phyloP scores from a whole-genome alignment of 179 eudicot genomes.

The Silene coronaria region DNA sequence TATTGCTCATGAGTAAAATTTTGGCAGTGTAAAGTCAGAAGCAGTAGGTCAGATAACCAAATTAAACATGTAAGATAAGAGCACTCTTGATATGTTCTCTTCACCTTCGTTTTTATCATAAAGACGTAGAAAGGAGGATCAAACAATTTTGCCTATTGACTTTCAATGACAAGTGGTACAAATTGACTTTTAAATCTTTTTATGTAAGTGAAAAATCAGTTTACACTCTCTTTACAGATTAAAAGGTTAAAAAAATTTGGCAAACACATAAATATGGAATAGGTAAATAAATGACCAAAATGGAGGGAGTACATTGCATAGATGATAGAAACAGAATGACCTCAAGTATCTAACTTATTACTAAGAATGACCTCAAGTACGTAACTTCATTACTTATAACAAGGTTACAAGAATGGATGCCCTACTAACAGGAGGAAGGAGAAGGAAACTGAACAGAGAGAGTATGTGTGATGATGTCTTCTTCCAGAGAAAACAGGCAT shows the following conservation, averaged over 20 bases:
- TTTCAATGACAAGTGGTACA: background rate
- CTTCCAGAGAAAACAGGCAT: background rate
- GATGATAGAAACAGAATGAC: slow-evolving; percentile 3
- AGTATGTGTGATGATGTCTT: background rate
- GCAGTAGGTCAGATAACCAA: background rate
- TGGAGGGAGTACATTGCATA: background rate
- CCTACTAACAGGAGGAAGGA: background rate
- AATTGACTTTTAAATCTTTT: background rate
- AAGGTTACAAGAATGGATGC: background rate
- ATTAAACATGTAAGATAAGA: background rate
- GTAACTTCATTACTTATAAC: background rate
- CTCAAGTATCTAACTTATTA: background rate
- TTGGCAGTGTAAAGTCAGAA: background rate
- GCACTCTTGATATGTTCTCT: background rate
- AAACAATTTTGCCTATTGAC: background rate
- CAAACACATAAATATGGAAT: background rate
- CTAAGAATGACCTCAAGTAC: background rate
- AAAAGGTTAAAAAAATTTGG: background rate
- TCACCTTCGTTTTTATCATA: background rate
- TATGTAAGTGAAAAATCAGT: background rate
- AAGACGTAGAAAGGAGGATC: background rate
- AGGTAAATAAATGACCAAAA: no score
- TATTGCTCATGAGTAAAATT: background rate
- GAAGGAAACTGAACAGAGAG: background rate
- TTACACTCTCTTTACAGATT: background rate